Percentiles rank a stretch among this genome's conserved stretches.
These are phyloP conservation scores for Aspergillus fructus DNA, from an alignment of 2,329 filamentous ascomycete genomes.

Conservation along the genomic window DNA sequence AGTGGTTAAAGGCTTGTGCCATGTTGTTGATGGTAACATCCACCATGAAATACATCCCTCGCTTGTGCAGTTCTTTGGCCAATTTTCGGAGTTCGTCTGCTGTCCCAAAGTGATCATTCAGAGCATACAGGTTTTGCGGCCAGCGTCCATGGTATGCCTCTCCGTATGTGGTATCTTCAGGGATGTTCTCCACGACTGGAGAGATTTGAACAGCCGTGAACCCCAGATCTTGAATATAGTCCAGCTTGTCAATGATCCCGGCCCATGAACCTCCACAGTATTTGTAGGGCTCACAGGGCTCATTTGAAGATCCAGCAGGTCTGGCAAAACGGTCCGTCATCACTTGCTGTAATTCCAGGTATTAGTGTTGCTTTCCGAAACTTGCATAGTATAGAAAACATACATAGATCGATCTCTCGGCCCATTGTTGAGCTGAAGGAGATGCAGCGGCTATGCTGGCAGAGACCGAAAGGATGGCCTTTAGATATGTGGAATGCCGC, in stretches of 20 bases:
- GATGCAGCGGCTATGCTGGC: slow-evolving; percentile 5
- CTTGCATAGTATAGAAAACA: neutral
- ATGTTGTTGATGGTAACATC: slow-evolving; percentile 47
- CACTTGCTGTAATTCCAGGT: slow-evolving; percentile 40
- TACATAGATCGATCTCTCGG: slow-evolving; percentile 55
- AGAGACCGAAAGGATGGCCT: neutral
- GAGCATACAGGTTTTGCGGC: slow-evolving; percentile 44
- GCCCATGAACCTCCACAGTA: slow-evolving; percentile 64
- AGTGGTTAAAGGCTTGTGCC: slow-evolving; percentile 16
- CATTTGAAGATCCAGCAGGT: slow-evolving; percentile 39
- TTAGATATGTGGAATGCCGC: neutral
- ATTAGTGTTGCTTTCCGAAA: neutral
- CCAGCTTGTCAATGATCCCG: slow-evolving; percentile 55
- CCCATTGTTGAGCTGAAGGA: slow-evolving; percentile 42
- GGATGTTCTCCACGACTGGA: slow-evolving; percentile 38
- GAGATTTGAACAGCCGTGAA: slow-evolving; percentile 42
- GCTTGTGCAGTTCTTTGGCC: slow-evolving; percentile 42
- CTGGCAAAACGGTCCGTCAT: slow-evolving; percentile 58
- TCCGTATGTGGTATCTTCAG: slow-evolving; percentile 34
- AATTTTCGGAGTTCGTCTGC: slow-evolving; percentile 45
- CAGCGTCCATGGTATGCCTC: slow-evolving; percentile 50
- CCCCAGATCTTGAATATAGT: slow-evolving; percentile 48
- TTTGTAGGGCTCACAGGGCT: slow-evolving; percentile 17
- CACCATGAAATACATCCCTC: slow-evolving; percentile 51
- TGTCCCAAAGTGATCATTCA: slow-evolving; percentile 50